phyloP scores from a whole-genome alignment of 129 eudicot genomes.

The Scalesia atractyloides region DNA sequence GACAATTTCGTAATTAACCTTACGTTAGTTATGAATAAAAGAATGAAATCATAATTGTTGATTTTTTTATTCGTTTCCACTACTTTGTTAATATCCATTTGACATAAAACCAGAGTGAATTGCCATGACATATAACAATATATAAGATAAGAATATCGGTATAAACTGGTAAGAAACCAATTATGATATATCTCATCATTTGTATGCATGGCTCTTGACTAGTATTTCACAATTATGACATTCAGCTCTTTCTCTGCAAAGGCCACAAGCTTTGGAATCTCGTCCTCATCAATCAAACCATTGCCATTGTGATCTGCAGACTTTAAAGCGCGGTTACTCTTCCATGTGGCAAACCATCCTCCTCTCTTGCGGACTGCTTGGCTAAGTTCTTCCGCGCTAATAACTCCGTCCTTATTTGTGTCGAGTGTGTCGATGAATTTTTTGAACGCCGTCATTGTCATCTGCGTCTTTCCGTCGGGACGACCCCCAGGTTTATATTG shows the following conservation, averaged over 20 bases:
- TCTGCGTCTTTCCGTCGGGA: constrained; percentile 24
- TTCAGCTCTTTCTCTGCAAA: constrained; percentile 39
- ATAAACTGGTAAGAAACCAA: too few species aligned
- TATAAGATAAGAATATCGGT: too few species aligned
- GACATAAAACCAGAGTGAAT: too few species aligned
- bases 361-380: constrained; percentile 24
- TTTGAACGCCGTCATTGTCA: constrained; percentile 32
- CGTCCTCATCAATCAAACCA: constrained; percentile 31
- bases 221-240: too few species aligned
- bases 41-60: too few species aligned
- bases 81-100: too few species aligned
- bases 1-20: too few species aligned
- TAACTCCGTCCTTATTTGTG: constrained; percentile 18
- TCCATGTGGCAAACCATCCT: constrained; percentile 28
- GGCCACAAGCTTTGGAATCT: constrained; percentile 29
- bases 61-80: too few species aligned
- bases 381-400: constrained; percentile 33
- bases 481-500: neutral
- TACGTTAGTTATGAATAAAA: too few species aligned
- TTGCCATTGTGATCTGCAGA: constrained; percentile 23
- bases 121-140: too few species aligned
- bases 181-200: too few species aligned
- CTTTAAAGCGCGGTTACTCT: constrained; percentile 22
- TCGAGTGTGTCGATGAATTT: constrained; percentile 28
- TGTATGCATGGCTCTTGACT: too few species aligned